Evolutionary conservation across 2,329 filamentous ascomycete genomes (phyloP), one percentile per base, ranked within the genome.

Genomic region (Geosmithia morbida): DNA sequence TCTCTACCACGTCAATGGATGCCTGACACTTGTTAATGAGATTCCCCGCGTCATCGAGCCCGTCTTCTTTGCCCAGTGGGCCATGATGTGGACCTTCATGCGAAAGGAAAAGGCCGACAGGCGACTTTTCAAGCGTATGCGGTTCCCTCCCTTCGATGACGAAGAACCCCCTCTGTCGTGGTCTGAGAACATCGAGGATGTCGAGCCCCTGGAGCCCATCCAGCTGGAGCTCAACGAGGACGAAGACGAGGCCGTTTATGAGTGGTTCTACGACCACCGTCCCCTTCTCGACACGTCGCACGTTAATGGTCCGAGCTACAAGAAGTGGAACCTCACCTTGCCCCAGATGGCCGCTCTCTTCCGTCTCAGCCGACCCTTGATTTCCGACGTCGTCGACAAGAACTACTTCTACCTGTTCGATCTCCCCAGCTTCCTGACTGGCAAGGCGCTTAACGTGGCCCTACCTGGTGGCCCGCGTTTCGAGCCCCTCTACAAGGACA

Each of bases 331-430:
- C 59, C 70, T 98, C 44, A 81, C 82, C 10, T 69, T 98, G 48
- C 87, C 86, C 20, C 94, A 98, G 65, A 98, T 98, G 90, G 90
- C 92, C 14, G 88, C 87, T 2, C 69, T 98, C 19, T 94, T 95
- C 65, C 86, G 92, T 58, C 71, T 98, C 45, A 96, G 90, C 65
- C 81, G 87, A 55, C 89, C 92, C 48, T 71, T 98, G 45, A 72
- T 97, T 45, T 95, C 87, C 50, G 92, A 98, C 59, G 79, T 92
- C 39, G 83, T 94, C 8, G 92, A 98, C 64, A 83, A 88, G 66
- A 98, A 98, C 66, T 97, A 98, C 67, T 96, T 92, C 61, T 86
- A 97, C 61, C 87, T 98, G 62, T 98, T 98, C 59, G 92, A 98
- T 52, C 71, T 94, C 46, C 87, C 94, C 63, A 92, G 87, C 57